Evolutionary conservation across 140 eudicot genomes (phyloP).

Genomic region (Senecio squalidus): DNA sequence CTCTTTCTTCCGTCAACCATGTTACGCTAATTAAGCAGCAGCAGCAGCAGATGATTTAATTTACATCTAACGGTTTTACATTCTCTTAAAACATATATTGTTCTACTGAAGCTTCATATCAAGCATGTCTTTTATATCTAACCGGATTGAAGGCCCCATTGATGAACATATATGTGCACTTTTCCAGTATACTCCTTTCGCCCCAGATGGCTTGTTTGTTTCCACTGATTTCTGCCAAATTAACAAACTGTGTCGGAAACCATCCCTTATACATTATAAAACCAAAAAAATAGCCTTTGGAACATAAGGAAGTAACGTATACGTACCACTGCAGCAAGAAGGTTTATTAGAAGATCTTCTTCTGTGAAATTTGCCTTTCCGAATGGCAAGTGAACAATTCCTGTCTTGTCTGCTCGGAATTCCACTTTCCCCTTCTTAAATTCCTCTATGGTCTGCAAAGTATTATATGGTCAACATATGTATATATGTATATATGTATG

Average conservation of each 20-base stretch:
- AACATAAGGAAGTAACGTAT: constrained; percentile 18
- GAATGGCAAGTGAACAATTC: constrained; percentile 92
- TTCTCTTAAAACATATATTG: constrained; percentile 18
- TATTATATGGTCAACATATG: constrained; percentile 1
- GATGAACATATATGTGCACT: constrained; percentile 94
- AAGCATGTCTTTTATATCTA: constrained; percentile 79
- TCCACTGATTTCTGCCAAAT: constrained; percentile 72
- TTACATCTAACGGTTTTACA: constrained; percentile 36
- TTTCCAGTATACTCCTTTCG: constrained; percentile 93
- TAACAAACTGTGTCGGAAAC: not conserved
- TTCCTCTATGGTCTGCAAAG: constrained; percentile 76
- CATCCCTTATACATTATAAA: not conserved
- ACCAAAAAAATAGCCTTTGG: not conserved
- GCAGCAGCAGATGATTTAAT: constrained; percentile 35
- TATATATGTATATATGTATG: not conserved
- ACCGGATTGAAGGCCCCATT: constrained; percentile 93
- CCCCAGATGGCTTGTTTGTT: constrained; percentile 88
- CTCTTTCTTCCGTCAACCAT: constrained; percentile 27
- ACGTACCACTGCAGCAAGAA: constrained; percentile 82
- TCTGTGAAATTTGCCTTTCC: constrained; percentile 85
- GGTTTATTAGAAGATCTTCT: constrained; percentile 73
- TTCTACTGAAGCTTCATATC: constrained; percentile 66
- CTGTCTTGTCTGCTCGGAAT: constrained; percentile 91
- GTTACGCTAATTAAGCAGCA: constrained; percentile 21
- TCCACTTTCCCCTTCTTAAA: constrained; percentile 91